Percentiles rank a stretch among this genome's conserved stretches.
These are phyloP conservation scores for Hansenula sp. DNA, from an alignment of 1,139 yeast species.

Conservation along the genomic window DNA sequence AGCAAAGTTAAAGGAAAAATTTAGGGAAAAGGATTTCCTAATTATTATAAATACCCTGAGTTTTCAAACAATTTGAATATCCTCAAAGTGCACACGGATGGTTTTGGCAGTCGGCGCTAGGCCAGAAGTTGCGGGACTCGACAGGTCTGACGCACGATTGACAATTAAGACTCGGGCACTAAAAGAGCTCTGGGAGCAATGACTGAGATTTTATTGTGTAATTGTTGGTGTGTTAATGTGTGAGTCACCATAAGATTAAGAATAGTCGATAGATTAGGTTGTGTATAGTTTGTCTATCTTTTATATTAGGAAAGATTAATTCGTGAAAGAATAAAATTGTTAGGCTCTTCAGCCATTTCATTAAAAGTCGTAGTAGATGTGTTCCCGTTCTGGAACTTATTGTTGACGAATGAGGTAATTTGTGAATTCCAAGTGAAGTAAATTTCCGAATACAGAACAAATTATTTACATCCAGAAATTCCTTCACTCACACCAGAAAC, in stretches of 20 bases:
- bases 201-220: too few relatives aligned
- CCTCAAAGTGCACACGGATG: background rate
- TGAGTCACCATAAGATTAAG: too few relatives aligned
- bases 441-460: background rate
- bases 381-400: background rate
- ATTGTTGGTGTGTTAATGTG: too few relatives aligned
- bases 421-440: constrained; percentile 2
- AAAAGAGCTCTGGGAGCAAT: too few relatives aligned
- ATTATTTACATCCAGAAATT: background rate
- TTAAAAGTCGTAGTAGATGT: too few relatives aligned
- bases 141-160: background rate
- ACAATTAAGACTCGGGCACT: too few relatives aligned
- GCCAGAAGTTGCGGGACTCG: background rate
- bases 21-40: background rate
- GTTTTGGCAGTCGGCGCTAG: background rate
- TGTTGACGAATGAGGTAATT: background rate
- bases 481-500: background rate
- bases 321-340: too few relatives aligned
- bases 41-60: constrained; percentile 1
- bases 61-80: background rate
- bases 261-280: too few relatives aligned
- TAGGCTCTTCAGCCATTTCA: too few relatives aligned
- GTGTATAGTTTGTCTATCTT: too few relatives aligned
- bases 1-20: background rate
- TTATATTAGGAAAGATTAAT: too few relatives aligned